These are phyloP conservation scores for Fusarium sp. DNA, from an alignment of 2,329 filamentous ascomycete species.

Conservation along the genomic window DNA sequence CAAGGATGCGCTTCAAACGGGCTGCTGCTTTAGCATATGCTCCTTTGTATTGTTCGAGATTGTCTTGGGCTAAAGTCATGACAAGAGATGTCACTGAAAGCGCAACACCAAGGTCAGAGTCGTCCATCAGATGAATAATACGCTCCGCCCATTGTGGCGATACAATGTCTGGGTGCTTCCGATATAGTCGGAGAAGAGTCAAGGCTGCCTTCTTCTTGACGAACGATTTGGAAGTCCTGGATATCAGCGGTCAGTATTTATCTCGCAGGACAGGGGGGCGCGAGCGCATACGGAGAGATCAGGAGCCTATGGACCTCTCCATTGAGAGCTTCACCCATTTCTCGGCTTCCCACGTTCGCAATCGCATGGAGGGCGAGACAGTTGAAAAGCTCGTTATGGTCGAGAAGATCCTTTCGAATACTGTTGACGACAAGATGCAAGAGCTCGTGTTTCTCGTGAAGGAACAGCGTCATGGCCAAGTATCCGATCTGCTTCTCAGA, in stretches of 20 bases:
- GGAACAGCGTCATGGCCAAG: conserved; percentile 94
- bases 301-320: conserved; percentile 91
- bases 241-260: conserved; percentile 15
- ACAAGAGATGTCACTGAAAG: conserved; percentile 95
- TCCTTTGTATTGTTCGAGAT: conserved; percentile 92
- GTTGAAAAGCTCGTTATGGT: conserved; percentile 97
- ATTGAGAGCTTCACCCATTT: conserved; percentile 96
- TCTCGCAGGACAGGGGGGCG: neutral
- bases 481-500: conserved; percentile 99
- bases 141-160: conserved; percentile 97
- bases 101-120: conserved; percentile 91
- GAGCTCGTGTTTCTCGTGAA: conserved; percentile 97
- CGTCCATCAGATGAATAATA: conserved; percentile 99
- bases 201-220: conserved; percentile 99
- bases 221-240: conserved; percentile 83
- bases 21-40: conserved; percentile 95
- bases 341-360: conserved; percentile 94
- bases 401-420: conserved; percentile 93
- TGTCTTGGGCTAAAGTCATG: conserved; percentile 93
- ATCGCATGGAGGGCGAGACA: conserved; percentile 97
- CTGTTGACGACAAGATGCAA: conserved; percentile 97
- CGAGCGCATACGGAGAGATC: conserved; percentile 83
- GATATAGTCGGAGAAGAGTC: conserved; percentile 91
- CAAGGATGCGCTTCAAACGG: conserved; percentile 86
- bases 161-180: conserved; percentile 93